Base-by-base conservation (phyloP, 768 basidiomycete genomes). In the Galerina sulciceps region DNA sequence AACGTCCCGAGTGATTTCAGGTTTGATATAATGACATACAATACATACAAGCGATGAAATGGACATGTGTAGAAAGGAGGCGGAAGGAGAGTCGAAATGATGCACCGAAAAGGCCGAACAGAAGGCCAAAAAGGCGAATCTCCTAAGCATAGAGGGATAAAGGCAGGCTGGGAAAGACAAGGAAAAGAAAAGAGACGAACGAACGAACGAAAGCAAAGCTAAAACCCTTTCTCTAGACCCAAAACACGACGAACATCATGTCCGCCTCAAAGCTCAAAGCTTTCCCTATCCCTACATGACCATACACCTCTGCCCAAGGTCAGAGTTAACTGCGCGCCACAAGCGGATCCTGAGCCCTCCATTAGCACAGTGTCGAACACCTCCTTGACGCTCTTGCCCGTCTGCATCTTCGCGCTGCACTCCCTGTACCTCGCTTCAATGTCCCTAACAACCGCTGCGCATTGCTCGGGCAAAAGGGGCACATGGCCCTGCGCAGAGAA, bases 341-440 rank as follows among this genome's bases (percentile, higher is more conserved):
- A 91, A 90, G 51, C 84, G 79, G 17, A 89, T 86, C 63, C 82
- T 88, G 86, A 83, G 68, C 93, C 93, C 79, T 98, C 94, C 72
- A 85, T 85, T 59, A 99, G 76, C 6, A 97, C 97, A 13, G 90
- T 82, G 40, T 87, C 81, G 73, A 99, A 99, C 37, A 99, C 96
- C 45, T 96, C 94, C 62, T 92, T 88, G 43, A 99, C 93, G 47
- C 94, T 94, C 14, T 76, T 78, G 4, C 95, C 93, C n/a, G 86
- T 88, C n/a, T n/a, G n/a, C n/a, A n/a, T n/a, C 79, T 96, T 98
- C 45, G 96, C 93, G 35, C 90, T 92, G 74, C 97, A 99, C 73
- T 99, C 96, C 60, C 89, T 81, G 71, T 99, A 99, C 71, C 86
- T 84, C 15, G 95, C 95, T 20, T 95, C 94, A 50, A 99, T 99